These are phyloP conservation scores for Chytriomyces confervae DNA, from an alignment of 192 early-diverging fungal species.

Conservation along the genomic window DNA sequence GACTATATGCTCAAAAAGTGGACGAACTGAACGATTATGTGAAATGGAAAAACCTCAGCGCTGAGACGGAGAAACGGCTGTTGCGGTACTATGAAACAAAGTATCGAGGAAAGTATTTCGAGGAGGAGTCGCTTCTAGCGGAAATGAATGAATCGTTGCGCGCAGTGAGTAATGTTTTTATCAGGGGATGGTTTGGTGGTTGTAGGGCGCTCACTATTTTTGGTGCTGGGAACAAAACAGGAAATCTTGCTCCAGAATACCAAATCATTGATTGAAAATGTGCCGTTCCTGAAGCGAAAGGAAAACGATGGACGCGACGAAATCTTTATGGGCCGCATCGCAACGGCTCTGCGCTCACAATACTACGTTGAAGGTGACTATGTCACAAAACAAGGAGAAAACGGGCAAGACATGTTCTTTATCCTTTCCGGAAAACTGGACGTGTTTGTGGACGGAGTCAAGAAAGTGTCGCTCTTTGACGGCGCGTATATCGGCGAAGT, in stretches of 20 bases:
- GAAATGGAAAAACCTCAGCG: conserved; percentile 35
- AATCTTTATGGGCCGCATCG: conserved; percentile 28
- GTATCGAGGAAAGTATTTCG: conserved; percentile 41
- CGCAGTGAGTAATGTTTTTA: conserved; percentile 17
- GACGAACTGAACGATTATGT: conserved; percentile 43
- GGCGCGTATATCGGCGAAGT: conserved; percentile 43
- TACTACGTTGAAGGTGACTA: conserved; percentile 39
- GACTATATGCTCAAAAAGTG: conserved; percentile 37
- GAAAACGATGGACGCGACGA: conserved; percentile 40
- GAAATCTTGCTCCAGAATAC: conserved; percentile 43
- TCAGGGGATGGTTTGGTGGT: not conserved
- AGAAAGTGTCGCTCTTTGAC: conserved; percentile 28
- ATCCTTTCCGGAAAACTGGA: conserved; percentile 35
- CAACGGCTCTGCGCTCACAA: not conserved
- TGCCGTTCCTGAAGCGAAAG: conserved; percentile 37
- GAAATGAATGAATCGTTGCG: conserved; percentile 42
- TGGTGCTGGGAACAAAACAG: not conserved
- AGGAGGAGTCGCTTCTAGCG: conserved; percentile 26
- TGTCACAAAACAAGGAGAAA: conserved; percentile 39
- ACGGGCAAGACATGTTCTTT: conserved; percentile 41
- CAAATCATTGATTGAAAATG: conserved; percentile 29
- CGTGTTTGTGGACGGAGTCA: conserved; percentile 32
- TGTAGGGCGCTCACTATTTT: not conserved
- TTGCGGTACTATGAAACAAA: conserved; percentile 39
- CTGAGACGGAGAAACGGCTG: conserved; percentile 28